phyloP scores from a whole-genome alignment of 257 asterid genomes.

The Orobanche coerulescens region DNA sequence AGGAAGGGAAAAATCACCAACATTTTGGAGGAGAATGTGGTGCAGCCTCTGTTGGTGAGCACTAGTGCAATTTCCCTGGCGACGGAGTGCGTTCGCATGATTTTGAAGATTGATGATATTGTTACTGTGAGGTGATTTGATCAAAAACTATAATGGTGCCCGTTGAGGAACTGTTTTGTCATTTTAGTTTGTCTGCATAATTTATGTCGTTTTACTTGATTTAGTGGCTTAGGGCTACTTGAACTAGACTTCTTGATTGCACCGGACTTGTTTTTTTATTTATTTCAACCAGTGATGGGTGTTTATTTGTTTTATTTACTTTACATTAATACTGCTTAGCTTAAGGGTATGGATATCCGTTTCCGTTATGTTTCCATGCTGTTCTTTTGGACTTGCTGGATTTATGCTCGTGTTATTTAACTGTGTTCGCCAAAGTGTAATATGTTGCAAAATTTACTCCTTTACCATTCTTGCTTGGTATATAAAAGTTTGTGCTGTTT shows the following conservation, averaged over 20 bases:
- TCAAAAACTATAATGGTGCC: constrained; percentile 11
- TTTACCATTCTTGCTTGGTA: not conserved
- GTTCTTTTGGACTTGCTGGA: constrained; percentile 1
- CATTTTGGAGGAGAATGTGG: constrained; percentile 94
- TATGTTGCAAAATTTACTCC: not conserved
- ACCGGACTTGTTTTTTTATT: too few species aligned
- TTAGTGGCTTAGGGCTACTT: constrained; percentile 18
- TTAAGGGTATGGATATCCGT: not conserved
- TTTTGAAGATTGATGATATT: constrained; percentile 95
- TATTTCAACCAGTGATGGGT: constrained; percentile 13
- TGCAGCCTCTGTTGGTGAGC: constrained; percentile 96
- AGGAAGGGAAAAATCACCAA: constrained; percentile 98
- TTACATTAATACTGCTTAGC: constrained; percentile 13
- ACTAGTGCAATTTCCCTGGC: constrained; percentile 91
- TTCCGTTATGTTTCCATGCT: too few species aligned
- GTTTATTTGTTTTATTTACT: constrained; percentile 5
- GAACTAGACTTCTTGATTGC: constrained; percentile 17
- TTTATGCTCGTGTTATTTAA: not conserved
- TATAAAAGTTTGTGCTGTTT: not conserved
- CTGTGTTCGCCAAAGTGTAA: not conserved
- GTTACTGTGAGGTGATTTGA: constrained; percentile 84
- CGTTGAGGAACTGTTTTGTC: constrained; percentile 20
- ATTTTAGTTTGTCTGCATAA: constrained; percentile 20
- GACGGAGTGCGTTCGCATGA: constrained; percentile 95
- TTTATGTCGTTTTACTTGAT: constrained; percentile 21